These are phyloP conservation scores for Thalia dealbata DNA, from an alignment of 176 grass and related monocot genomes.

Conservation along the genomic window DNA sequence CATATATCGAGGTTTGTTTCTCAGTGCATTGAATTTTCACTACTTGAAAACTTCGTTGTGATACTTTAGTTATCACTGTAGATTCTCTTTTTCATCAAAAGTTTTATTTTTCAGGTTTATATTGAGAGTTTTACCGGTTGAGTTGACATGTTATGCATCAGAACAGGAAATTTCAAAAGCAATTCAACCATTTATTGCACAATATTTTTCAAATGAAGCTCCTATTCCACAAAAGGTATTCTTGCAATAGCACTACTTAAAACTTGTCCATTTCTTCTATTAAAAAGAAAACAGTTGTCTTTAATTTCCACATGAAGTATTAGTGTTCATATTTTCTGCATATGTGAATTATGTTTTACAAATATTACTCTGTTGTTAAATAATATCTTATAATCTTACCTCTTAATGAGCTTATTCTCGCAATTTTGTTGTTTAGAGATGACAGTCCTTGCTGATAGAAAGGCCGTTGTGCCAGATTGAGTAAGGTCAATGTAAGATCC, in stretches of 20 bases:
- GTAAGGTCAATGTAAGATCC: too few relatives aligned
- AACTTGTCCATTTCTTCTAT: not conserved
- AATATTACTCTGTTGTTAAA: not conserved
- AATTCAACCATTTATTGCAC: conserved; percentile 61
- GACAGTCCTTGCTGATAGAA: too few relatives aligned
- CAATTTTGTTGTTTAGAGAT: too few relatives aligned
- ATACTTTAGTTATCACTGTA: not conserved
- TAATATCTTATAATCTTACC: too few relatives aligned
- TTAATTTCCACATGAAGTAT: not conserved
- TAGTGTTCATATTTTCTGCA: not conserved
- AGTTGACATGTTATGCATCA: conserved; percentile 85
- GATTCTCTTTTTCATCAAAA: not conserved
- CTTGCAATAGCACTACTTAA: not conserved
- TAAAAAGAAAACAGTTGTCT: not conserved
- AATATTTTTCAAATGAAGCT: conserved; percentile 60
- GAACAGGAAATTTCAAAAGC: conserved; percentile 89
- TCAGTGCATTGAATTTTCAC: not conserved
- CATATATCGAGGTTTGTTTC: conserved; percentile 88
- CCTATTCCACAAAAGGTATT: conserved; percentile 47
- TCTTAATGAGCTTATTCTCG: too few relatives aligned
- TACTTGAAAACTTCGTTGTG: not conserved
- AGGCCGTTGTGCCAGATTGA: too few relatives aligned
- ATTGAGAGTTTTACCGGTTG: conserved; percentile 68
- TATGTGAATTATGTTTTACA: not conserved
- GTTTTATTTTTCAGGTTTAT: conserved; percentile 57